Base-by-base conservation (phyloP, 1,139 yeast species). In the Suhomyces atakaporum region DNA sequence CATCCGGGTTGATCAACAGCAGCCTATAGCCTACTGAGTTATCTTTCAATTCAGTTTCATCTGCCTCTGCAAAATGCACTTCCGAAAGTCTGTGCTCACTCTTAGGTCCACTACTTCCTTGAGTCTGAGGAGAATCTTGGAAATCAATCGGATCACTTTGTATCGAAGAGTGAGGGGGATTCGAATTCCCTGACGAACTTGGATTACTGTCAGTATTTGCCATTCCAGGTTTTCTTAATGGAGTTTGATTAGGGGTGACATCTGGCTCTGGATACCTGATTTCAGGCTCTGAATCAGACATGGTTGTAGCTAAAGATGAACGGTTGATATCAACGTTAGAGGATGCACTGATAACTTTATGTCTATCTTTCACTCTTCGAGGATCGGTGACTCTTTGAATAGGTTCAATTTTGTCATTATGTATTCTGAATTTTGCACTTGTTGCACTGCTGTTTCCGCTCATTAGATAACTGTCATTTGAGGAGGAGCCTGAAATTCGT, bases 241-340 rank as follows among this genome's bases (percentile, higher is more conserved):
- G 57, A 1, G 57, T 49, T 16, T 39, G 40, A 15, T 42, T 33
- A 23, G 47, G 45, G 13, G 56, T 44, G 13, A 53, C 35, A 15
- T 47, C 48, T 4, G 59, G 58, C 14, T 53, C 59, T 2, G 59
- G 59, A 35, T 53, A 54, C 27, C 39, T 48, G 26, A 32, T 36
- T 4, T 47, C 53, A 7, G 33, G 20, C 11, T 44, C 49, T 8
- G 40, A 20, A 25, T 47, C 54, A 7, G 55, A 42, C 11, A 39
- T 27, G 7, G 40, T 34, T 8, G 52, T 41, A n/a, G 44, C 18
- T 9, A 51, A 21, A 3, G 56, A 49, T 2, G 47, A 45, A 7
- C 53, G 33, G 28, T 48, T 50, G 27, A 33, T 30, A 24, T 53
- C 56, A 13, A 48, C 36, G 35, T 49, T 47, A 18, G 58, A 51